Evolutionary conservation across 257 asterid species (phyloP).

Genomic region (Rubia yunnanensis): DNA sequence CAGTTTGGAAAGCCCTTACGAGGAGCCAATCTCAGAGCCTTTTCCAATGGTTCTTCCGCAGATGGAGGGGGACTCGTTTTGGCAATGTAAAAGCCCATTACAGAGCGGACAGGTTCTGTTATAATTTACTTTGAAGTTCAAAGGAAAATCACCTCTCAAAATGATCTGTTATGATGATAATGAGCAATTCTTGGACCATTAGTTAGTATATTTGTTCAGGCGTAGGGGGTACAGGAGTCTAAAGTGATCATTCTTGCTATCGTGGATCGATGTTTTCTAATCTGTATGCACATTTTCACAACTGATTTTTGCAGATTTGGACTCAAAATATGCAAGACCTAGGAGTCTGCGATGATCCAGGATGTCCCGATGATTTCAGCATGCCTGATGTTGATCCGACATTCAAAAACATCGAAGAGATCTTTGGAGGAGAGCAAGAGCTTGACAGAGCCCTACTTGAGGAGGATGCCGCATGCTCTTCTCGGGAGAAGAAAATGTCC

Average conservation of each 20-base stretch:
- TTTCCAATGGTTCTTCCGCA: conserved; percentile 35
- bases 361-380: conserved; percentile 40
- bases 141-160: background rate
- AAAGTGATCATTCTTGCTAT: background rate
- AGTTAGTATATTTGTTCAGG: background rate
- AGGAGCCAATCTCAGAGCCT: conserved; percentile 26
- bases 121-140: background rate
- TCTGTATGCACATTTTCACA: background rate
- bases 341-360: conserved; percentile 63
- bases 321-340: conserved; percentile 80
- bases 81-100: conserved; percentile 53
- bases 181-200: background rate
- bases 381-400: conserved; percentile 80
- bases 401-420: conserved; percentile 72
- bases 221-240: background rate
- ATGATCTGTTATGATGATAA: background rate
- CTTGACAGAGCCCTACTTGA: conserved; percentile 12
- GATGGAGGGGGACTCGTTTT: conserved; percentile 49
- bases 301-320: conserved; percentile 56
- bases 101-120: conserved; percentile 49
- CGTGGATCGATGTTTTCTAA: background rate
- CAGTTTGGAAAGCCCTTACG: conserved; percentile 21
- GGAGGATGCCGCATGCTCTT: conserved; percentile 23
- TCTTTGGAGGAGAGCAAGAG: conserved; percentile 48
- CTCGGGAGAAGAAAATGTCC: conserved; percentile 24